Evolutionary conservation across 2,329 filamentous ascomycete species (phyloP).

Genomic region (Thielaviopsis populi): DNA sequence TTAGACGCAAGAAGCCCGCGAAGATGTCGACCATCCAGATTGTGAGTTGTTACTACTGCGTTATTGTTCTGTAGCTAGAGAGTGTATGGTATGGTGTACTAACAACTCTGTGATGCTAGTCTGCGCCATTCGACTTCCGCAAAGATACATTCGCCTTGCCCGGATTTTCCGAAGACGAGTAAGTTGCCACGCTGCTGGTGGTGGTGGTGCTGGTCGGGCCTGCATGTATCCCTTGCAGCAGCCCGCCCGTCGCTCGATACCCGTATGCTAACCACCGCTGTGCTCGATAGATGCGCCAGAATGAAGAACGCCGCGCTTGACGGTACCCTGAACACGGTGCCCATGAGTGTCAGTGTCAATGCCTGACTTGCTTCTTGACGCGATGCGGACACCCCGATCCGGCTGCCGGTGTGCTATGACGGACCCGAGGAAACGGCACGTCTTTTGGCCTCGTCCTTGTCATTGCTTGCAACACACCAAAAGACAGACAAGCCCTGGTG

Average conservation of each 20-base stretch:
- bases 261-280: not conserved
- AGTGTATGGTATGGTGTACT: too few relatives aligned
- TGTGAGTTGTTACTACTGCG: too few relatives aligned
- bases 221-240: too few relatives aligned
- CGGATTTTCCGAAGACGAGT: conserved; percentile 45
- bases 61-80: too few relatives aligned
- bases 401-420: not conserved
- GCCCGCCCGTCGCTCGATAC: too few relatives aligned
- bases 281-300: conserved; percentile 1
- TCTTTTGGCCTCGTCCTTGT: too few relatives aligned
- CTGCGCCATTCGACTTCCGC: conserved; percentile 43
- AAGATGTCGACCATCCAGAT: conserved; percentile 28
- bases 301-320: conserved; percentile 15
- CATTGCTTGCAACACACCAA: not conserved
- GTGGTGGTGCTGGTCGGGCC: too few relatives aligned
- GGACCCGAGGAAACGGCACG: too few relatives aligned
- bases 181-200: conserved; percentile 22
- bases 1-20: conserved; percentile 30
- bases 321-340: conserved; percentile 8
- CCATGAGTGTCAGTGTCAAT: conserved; percentile 14
- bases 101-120: conserved; percentile 28
- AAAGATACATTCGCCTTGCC: conserved; percentile 38
- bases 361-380: not conserved
- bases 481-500: not conserved
- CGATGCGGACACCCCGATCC: not conserved